Conservation (phyloP, 495 filamentous ascomycete genomes). For the Extremus antarcticus region DNA sequence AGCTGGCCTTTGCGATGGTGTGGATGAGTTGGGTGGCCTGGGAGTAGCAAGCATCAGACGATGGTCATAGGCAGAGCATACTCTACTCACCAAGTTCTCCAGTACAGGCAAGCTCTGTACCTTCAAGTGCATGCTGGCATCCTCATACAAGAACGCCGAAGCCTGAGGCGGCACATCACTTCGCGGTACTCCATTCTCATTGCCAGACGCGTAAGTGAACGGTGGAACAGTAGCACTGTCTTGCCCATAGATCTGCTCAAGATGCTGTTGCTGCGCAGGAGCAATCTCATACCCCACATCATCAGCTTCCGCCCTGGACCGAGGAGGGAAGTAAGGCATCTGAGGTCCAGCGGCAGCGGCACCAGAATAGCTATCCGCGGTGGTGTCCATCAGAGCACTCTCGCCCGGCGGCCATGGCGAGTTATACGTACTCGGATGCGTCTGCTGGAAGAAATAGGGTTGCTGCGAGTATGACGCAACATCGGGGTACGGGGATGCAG, state of each 20-base stretch:
- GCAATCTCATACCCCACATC: neutral
- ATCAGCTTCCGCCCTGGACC: neutral
- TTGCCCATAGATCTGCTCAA: neutral
- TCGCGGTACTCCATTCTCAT: neutral
- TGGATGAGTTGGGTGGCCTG: constrained; percentile 62
- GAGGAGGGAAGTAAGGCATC: constrained; percentile 2
- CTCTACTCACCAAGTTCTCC: constrained; percentile 52
- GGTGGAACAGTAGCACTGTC: neutral
- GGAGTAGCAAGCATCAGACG: neutral
- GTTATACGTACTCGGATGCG: constrained; percentile 1
- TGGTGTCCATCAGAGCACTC: neutral
- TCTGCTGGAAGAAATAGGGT: constrained; percentile 3
- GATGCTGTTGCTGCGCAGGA: neutral
- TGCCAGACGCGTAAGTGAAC: neutral
- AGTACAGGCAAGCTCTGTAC: constrained; percentile 61
- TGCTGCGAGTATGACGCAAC: neutral
- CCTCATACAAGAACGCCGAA: constrained; percentile 18
- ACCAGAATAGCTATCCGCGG: neutral
- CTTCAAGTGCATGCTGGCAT: constrained; percentile 49
- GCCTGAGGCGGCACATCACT: neutral
- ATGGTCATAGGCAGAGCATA: neutral
- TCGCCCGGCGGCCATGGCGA: constrained; percentile 1
- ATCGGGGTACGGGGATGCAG: neutral
- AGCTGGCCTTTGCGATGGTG: constrained; percentile 56
- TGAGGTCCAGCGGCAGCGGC: too few relatives aligned